Conservation (phyloP, 345 rosid genomes). For the Hibiscus trionum region DNA sequence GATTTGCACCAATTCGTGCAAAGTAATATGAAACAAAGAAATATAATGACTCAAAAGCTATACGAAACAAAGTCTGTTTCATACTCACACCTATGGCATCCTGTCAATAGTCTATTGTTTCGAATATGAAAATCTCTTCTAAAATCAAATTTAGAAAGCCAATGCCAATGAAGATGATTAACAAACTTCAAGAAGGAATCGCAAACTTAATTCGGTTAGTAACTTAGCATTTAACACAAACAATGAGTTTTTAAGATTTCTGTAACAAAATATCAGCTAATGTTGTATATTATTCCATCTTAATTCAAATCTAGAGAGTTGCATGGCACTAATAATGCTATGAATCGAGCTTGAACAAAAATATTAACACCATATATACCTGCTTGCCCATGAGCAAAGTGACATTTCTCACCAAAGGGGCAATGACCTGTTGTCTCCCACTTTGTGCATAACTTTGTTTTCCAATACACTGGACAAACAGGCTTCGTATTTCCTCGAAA, state of each 20-base stretch:
- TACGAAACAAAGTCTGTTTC: background rate
- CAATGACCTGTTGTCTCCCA: slow-evolving; percentile 74
- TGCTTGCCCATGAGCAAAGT: slow-evolving; percentile 90
- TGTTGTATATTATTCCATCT: background rate
- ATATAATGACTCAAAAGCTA: background rate
- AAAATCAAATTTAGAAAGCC: background rate
- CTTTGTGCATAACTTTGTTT: slow-evolving; percentile 77
- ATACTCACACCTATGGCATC: background rate
- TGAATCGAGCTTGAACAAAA: background rate
- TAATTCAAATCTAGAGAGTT: background rate
- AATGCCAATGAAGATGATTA: background rate
- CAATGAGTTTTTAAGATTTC: background rate
- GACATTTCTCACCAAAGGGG: slow-evolving; percentile 85
- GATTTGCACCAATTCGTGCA: background rate
- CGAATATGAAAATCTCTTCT: background rate
- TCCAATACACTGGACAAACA: slow-evolving; percentile 73
- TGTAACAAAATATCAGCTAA: background rate
- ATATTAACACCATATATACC: slow-evolving; percentile 32
- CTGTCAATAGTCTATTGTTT: background rate
- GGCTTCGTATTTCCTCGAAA: slow-evolving; percentile 36
- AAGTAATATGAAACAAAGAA: background rate
- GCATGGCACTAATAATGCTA: background rate
- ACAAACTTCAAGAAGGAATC: background rate
- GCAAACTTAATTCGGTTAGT: background rate
- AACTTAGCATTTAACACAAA: background rate